Base-by-base conservation (phyloP, 2,329 filamentous ascomycete species). In the Stagonosporopsis cucurbitacearum region DNA sequence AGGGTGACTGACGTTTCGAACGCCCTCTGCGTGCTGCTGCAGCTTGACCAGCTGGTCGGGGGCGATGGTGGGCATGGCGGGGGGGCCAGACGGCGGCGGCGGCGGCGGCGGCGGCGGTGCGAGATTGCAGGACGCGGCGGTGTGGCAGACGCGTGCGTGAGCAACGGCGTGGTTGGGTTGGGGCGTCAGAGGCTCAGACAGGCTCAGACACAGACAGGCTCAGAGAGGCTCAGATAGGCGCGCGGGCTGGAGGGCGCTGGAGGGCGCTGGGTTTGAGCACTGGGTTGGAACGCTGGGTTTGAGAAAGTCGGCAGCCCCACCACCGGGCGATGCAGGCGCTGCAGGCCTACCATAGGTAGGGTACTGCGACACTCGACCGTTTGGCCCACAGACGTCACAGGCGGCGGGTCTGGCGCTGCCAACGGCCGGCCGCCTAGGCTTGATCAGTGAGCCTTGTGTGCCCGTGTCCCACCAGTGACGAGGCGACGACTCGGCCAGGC, bases 31-130 rank as follows among this genome's bases (percentile, higher is more conserved):
- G 74, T 93, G 89, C 75, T 87, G 86, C 82, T 99, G 95, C 67
- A 99, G 87, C 77, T 88, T 86, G 66, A 95, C 90, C 72, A 99
- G 86, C 82, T 96, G 93, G 66, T 97, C 91, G 62, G 93, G 87
- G 62, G 86, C 89, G 65, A 99, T 92, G 64, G 97, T 88, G 63
- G 95, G 94, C 95, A 99, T 99, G 54, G 48, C 26, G 42, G 53
- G 36, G 36, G 36, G 43, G 20, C 23, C 25, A 9, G 26, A 12
- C 11, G 25, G 6, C 26, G 26, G 1, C 15, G 11, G 17, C 11
- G 39, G 39, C 3, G 39, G 7, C 11, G 20, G 39, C 26, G n/a
- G 25, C 15, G 22, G 25, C 11, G 25, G 35, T 22, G 28, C 41
- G 28, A 47, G 47, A 50, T 46, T 50, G 53, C 53, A 50, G 53